These are phyloP conservation scores for Paecilomyces fulvus DNA, from an alignment of 2,329 filamentous ascomycete species.

Conservation along the genomic window DNA sequence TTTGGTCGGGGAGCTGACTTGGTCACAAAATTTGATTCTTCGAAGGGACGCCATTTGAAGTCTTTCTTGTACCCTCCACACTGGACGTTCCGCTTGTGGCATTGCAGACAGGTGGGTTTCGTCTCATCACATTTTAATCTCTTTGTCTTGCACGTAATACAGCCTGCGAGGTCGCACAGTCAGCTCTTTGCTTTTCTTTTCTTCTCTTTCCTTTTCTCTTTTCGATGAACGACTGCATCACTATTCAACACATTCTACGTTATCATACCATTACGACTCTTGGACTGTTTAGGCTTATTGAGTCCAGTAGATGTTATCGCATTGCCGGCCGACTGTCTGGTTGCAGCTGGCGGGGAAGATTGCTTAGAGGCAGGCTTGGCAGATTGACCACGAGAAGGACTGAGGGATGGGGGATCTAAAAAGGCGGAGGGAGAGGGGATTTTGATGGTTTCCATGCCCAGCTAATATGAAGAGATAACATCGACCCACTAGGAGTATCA, in stretches of 20 bases:
- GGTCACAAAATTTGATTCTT: conserved; percentile 49
- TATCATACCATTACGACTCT: conserved; percentile 63
- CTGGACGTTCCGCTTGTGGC: conserved; percentile 53
- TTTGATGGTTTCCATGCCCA: conserved; percentile 50
- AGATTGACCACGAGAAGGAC: conserved; percentile 16
- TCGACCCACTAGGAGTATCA: conserved; percentile 2
- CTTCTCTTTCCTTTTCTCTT: not conserved
- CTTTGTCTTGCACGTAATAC: conserved; percentile 65
- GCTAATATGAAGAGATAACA: conserved; percentile 8
- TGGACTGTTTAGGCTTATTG: conserved; percentile 61
- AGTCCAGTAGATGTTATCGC: conserved; percentile 9
- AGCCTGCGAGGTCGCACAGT: conserved; percentile 43
- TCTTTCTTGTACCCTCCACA: conserved; percentile 68
- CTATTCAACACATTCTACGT: not conserved
- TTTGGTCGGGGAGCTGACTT: conserved; percentile 34
- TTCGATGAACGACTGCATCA: not conserved
- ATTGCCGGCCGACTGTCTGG: conserved; percentile 13
- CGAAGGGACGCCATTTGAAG: conserved; percentile 66
- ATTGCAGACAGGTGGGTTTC: conserved; percentile 60
- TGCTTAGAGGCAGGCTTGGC: conserved; percentile 17
- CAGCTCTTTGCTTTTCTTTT: not conserved
- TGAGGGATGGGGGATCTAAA: conserved; percentile 30
- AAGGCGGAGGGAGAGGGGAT: conserved; percentile 52
- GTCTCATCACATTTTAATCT: conserved; percentile 66
- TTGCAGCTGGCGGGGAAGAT: conserved; percentile 17